Evolutionary conservation across 306 rosid genomes (phyloP).

Genomic region (Boehmeria nivea): DNA sequence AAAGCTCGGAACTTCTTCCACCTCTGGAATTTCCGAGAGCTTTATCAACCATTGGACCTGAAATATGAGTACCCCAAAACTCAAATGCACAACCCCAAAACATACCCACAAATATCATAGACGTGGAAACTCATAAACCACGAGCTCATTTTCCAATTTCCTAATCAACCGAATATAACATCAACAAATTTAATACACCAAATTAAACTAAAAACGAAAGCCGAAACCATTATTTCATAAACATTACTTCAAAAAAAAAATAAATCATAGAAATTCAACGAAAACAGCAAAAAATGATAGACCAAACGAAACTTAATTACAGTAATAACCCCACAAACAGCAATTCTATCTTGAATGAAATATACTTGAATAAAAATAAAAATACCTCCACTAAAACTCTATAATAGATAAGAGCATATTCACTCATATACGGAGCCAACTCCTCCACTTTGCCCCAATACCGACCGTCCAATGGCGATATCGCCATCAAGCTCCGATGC

Average conservation of each 20-base stretch:
- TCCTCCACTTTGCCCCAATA: constrained; percentile 60
- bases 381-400: constrained; percentile 63
- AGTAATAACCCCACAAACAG: too few relatives aligned
- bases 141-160: background rate
- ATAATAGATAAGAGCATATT: constrained; percentile 52
- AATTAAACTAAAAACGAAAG: background rate
- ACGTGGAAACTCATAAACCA: background rate
- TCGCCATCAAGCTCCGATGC: constrained; percentile 48
- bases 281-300: too few relatives aligned
- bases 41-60: constrained; percentile 76
- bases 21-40: constrained; percentile 59
- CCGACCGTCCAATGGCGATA: constrained; percentile 77
- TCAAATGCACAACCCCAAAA: background rate
- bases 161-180: background rate
- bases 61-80: background rate
- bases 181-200: background rate
- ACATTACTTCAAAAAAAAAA: too few relatives aligned
- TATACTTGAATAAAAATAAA: background rate
- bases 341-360: too few relatives aligned
- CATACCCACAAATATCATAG: too few relatives aligned
- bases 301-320: too few relatives aligned
- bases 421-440: constrained; percentile 52
- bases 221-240: too few relatives aligned
- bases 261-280: too few relatives aligned
- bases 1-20: constrained; percentile 67